A percentile compares a stretch with the other conserved stretches of the same genome.
Evolutionary conservation across 129 eudicot genomes (phyloP).

Genomic region (Silybum marianum): DNA sequence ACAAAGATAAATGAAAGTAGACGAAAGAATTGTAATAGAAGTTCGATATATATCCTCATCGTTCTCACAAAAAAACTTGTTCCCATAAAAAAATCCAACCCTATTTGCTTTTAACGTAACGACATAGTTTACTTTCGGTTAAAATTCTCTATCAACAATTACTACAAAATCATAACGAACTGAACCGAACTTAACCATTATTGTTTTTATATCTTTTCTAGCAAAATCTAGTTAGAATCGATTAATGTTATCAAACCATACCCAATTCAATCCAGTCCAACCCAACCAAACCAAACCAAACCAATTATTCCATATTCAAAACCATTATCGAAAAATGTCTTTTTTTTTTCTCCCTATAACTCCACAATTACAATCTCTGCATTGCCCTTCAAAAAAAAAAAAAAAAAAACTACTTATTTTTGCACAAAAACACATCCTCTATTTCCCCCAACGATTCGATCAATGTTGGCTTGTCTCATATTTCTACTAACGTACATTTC

Average conservation of each 20-base stretch:
- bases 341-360: slow-evolving; percentile 3
- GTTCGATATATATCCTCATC: not conserved
- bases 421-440: slow-evolving; percentile 14
- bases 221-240: not conserved
- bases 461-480: slow-evolving; percentile 5
- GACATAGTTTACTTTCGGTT: not conserved
- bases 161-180: not conserved
- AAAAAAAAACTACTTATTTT: slow-evolving; percentile 15
- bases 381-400: slow-evolving; percentile 13
- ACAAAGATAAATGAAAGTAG: no score
- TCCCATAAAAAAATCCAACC: not conserved
- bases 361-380: slow-evolving; percentile 15
- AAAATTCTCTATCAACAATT: not conserved
- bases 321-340: slow-evolving; percentile 1
- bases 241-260: not conserved
- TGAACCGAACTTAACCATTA: not conserved
- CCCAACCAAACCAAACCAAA: not conserved
- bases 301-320: slow-evolving; percentile 10
- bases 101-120: not conserved
- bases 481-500: not conserved
- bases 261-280: not conserved
- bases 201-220: not conserved
- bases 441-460: slow-evolving; percentile 1
- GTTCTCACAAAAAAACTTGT: not conserved
- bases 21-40: not conserved